Evolutionary conservation across 2,329 filamentous ascomycete genomes (phyloP), one percentile per base, ranked within the genome.

Genomic region (Cytospora leucostoma): DNA sequence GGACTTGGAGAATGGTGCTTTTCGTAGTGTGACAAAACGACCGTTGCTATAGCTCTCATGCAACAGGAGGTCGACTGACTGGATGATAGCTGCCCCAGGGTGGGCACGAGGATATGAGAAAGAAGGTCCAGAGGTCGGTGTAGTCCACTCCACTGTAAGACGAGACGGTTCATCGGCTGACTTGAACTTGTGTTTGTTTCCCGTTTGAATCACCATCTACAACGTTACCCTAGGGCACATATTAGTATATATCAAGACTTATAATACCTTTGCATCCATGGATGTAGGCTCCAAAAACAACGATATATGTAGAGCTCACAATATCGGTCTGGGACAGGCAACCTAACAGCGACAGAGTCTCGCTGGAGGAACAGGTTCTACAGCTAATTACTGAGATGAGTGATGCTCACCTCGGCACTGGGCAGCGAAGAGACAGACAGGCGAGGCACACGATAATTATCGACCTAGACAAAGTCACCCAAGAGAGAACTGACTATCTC

Each of bases 151-250:
- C 60, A 4, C 53, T 51, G 13, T 21, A 21, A n/a, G 60, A 54
- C 35, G 60, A 62, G 32, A 62, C 52, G 8, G 47, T 52, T 33
- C 47, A 47, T 13, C 53, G 60, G 35, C 52, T 54, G 6, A 35
- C 52, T n/a, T n/a, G n/a, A n/a, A n/a, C 19, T 62, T 62, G 54
- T 62, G 60, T 17, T 35, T 62, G 60, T 62, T 62, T 5, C 60
- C 60, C 50, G 58, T 7, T 27, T 62, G 60, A 15, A 62, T 62
- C 2, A 38, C n/a, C 60, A 62, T 62, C 33, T 57, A 15, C 12
- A 37, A 38, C 12, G 34, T 52, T 35, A 38, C n/a, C n/a, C n/a
- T n/a, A n/a, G n/a, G n/a, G n/a, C n/a, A n/a, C 7, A 40, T 8
- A 7, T 32, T 13, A 47, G 56, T 21, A 33, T 37, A 51, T 27